A percentile compares a stretch with the other conserved stretches of the same genome.
These are phyloP conservation scores for Corylus avellana DNA, from an alignment of 306 rosid genomes.

Conservation along the genomic window DNA sequence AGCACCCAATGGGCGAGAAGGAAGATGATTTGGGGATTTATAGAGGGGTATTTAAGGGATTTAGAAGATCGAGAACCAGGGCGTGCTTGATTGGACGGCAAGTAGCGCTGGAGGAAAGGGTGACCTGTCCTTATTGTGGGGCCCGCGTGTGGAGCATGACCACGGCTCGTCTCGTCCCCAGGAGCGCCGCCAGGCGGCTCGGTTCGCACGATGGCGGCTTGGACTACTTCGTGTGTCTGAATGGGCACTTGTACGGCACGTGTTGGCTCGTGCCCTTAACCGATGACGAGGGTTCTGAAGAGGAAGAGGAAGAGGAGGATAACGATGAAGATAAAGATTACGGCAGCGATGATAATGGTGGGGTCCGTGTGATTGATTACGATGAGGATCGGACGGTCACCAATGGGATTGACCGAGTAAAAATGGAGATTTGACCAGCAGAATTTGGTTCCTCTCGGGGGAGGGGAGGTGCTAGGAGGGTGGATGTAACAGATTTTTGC, in stretches of 20 bases:
- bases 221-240: conserved; percentile 64
- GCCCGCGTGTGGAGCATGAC: conserved; percentile 70
- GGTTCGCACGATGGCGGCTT: conserved; percentile 57
- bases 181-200: conserved; percentile 64
- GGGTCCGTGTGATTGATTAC: conserved; percentile 6
- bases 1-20: conserved; percentile 45
- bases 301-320: neutral
- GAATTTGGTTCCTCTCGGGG: no score
- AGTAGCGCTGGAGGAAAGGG: conserved; percentile 42
- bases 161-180: conserved; percentile 54
- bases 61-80: conserved; percentile 46
- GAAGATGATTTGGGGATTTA: conserved; percentile 58
- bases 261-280: conserved; percentile 64
- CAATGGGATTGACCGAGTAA: conserved; percentile 31
- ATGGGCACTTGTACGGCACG: conserved; percentile 60
- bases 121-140: conserved; percentile 58
- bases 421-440: neutral
- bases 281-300: conserved; percentile 37
- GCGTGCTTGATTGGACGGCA: conserved; percentile 48
- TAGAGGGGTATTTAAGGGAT: conserved; percentile 61
- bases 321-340: conserved; percentile 5
- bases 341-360: neutral
- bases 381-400: conserved; percentile 24
- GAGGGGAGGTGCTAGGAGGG: no score
- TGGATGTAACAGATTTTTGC: no score